Evolutionary conservation across 2,329 filamentous ascomycete genomes (phyloP).

Genomic region (Lachnellula arida): DNA sequence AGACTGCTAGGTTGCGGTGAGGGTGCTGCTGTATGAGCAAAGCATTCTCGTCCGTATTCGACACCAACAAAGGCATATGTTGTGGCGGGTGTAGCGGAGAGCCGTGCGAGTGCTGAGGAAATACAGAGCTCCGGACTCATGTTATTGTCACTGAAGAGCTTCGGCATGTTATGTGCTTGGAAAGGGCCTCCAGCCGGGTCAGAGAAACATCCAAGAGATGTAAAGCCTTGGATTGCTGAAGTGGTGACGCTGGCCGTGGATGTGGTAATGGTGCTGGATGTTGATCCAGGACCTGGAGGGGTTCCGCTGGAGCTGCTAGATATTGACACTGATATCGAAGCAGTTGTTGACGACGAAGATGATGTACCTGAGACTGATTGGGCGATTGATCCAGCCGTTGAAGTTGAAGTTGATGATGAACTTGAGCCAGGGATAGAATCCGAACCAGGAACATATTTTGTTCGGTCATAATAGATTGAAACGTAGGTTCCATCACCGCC

Average conservation of each 20-base stretch:
- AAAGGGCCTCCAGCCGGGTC: conserved; percentile 21
- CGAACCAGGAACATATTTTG: conserved; percentile 24
- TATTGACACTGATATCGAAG: conserved; percentile 7
- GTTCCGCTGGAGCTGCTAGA: not conserved
- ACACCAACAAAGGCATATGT: conserved; percentile 29
- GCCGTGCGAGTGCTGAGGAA: conserved; percentile 28
- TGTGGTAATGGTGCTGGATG: conserved; percentile 1
- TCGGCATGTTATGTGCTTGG: conserved; percentile 30
- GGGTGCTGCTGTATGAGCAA: conserved; percentile 26
- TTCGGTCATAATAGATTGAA: conserved; percentile 32
- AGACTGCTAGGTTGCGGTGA: conserved; percentile 24
- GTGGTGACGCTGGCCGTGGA: conserved; percentile 1
- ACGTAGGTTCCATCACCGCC: conserved; percentile 31
- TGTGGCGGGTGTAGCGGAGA: conserved; percentile 26
- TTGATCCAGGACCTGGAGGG: not conserved
- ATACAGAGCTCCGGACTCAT: conserved; percentile 35
- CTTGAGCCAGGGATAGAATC: conserved; percentile 1
- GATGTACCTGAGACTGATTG: not conserved
- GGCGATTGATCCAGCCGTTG: not conserved
- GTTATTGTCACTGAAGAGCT: conserved; percentile 30
- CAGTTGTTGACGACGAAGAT: conserved; percentile 9
- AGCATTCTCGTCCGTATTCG: conserved; percentile 35
- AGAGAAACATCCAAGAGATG: conserved; percentile 30
- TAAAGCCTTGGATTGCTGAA: conserved; percentile 27
- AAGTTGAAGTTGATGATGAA: not conserved